Evolutionary conservation across 306 rosid genomes (phyloP), one percentile per base, ranked within the genome.

Genomic region (Alnus rubra): DNA sequence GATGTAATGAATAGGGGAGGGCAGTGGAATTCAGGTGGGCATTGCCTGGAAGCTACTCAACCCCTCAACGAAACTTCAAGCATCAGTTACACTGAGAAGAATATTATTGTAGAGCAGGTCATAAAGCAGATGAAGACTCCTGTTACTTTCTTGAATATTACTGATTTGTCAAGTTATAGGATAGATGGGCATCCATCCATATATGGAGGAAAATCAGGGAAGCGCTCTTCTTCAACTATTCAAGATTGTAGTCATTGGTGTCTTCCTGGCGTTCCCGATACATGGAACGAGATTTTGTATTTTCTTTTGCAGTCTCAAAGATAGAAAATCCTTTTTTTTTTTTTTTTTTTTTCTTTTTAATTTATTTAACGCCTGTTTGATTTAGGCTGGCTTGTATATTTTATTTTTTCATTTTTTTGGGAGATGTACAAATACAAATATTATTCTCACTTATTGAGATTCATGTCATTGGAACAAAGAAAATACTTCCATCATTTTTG

Each of bases 171-270:
- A 15, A 87, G 84, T 55, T 88, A 85, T 74, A 84, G 98, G 56
- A 82, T 90, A 68, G 98, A 95, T 79, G 97, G 91, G 13, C 99
- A 92, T 75, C 99, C 98, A 67, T 93, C 98, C 13, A 52, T 83
- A 9, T 89, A 88, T 58, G 99, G 98, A 78, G 88, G 89, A 77
- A 89, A 81, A 74, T 15, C 74, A 42, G 70, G 76, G 2, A 87
- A 87, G 56, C 59, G 73, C 7, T 64, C 51, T 49, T 69, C 88
- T 10, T 81, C 85, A 9, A 73, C 67, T 10, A 53, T 84, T 85
- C 94, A 93, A 87, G 99, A 95, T 79, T 95, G 98, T 79, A 95
- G 98, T 81, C 98, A 91, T 85, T 95, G 98, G 98, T 95, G 98
- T 74, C 94, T 92, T 83, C 98, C 98, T 31, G 98, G 98, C 39